Evolutionary conservation across 2,329 filamentous ascomycete species (phyloP).

Genomic region (Trichoderma gracile): DNA sequence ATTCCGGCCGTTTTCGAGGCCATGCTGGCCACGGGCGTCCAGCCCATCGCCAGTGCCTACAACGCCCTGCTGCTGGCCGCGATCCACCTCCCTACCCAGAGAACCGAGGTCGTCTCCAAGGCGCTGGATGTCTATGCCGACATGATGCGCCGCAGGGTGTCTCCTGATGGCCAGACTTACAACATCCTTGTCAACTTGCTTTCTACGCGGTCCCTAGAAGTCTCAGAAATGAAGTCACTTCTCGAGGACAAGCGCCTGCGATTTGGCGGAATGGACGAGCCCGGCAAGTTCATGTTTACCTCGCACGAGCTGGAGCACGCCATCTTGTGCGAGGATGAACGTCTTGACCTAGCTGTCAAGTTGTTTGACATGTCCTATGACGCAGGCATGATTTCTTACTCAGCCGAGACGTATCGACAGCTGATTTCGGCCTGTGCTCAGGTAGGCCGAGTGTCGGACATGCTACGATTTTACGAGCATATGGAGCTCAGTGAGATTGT

Average conservation of each 20-base stretch:
- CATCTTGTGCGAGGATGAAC: constrained; percentile 83
- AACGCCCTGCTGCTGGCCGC: constrained; percentile 85
- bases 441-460: constrained; percentile 77
- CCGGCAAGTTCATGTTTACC: constrained; percentile 82
- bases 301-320: constrained; percentile 86
- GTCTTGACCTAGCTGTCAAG: constrained; percentile 79
- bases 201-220: constrained; percentile 76
- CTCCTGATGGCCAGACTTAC: constrained; percentile 83
- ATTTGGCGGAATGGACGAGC: constrained; percentile 81
- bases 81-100: constrained; percentile 75
- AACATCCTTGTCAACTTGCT: constrained; percentile 82
- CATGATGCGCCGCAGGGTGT: constrained; percentile 84
- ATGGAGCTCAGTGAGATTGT: constrained; percentile 78
- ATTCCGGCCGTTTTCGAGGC: constrained; percentile 90
- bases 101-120: constrained; percentile 83
- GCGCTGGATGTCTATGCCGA: constrained; percentile 94
- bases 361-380: constrained; percentile 77
- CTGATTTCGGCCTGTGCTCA: constrained; percentile 86
- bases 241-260: constrained; percentile 81
- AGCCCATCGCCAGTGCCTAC: constrained; percentile 83
- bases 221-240: constrained; percentile 67
- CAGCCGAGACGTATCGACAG: constrained; percentile 79
- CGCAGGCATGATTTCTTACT: constrained; percentile 65
- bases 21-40: constrained; percentile 79
- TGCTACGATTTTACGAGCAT: constrained; percentile 87